These are phyloP conservation scores for Vaccinium macrocarpon DNA, from an alignment of 148 eudicot genomes.

Conservation along the genomic window DNA sequence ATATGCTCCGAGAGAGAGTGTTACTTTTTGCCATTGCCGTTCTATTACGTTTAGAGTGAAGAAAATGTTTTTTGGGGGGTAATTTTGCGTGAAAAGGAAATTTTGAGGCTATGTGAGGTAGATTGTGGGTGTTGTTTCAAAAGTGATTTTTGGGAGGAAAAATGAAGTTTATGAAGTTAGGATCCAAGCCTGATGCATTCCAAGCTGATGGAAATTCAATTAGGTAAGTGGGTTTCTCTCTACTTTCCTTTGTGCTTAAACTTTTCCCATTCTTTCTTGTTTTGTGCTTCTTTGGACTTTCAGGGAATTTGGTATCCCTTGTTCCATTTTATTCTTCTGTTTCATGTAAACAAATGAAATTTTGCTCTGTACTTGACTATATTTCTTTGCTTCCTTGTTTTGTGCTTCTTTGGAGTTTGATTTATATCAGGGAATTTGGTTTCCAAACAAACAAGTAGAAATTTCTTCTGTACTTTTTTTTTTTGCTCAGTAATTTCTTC, in stretches of 20 bases:
- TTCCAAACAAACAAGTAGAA: not conserved
- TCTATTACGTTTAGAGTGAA: no score
- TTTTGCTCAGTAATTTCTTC: not conserved
- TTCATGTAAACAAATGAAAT: not conserved
- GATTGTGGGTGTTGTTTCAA: slow-evolving; percentile 4
- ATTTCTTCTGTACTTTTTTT: not conserved
- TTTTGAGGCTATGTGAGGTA: no score
- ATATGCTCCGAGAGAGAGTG: slow-evolving; percentile 10
- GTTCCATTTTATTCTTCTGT: not conserved
- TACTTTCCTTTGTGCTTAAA: not conserved
- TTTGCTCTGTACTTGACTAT: slow-evolving; percentile 4
- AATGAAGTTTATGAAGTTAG: slow-evolving; percentile 90
- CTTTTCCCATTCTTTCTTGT: not conserved
- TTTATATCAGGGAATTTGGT: not conserved
- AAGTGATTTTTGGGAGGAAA: slow-evolving; percentile 17
- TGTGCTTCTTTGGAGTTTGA: not conserved
- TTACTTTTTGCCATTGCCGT: not conserved
- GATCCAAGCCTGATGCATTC: slow-evolving; percentile 83
- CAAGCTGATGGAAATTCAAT: slow-evolving; percentile 53
- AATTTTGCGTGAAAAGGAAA: no score
- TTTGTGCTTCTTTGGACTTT: slow-evolving; percentile 9
- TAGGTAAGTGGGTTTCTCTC: slow-evolving; percentile 42
- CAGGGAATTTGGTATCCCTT: slow-evolving; percentile 34
- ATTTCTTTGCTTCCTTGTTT: not conserved
- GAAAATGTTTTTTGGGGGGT: no score